Conservation (phyloP, 495 filamentous ascomycete genomes). For the Penicillium atrosanguineum region DNA sequence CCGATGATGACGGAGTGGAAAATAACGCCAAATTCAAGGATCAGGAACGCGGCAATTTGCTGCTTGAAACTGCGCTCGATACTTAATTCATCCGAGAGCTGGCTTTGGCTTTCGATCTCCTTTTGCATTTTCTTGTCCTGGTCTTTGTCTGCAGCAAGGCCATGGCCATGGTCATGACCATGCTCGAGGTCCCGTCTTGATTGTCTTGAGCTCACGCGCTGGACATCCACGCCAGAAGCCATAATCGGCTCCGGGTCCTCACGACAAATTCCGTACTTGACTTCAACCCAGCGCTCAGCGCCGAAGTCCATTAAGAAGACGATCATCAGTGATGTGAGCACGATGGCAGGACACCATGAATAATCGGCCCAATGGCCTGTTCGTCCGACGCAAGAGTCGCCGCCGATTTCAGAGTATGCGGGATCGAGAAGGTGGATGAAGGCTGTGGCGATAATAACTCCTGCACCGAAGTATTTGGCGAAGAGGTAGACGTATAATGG, state of each 20-base stretch:
- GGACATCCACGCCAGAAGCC: constrained; percentile 7
- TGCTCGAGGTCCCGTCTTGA: background rate
- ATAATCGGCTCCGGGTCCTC: constrained; percentile 34
- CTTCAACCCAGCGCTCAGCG: constrained; percentile 52
- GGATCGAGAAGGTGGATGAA: constrained; percentile 59
- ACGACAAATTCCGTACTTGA: constrained; percentile 44
- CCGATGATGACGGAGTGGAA: constrained; percentile 76
- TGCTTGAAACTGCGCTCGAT: constrained; percentile 30
- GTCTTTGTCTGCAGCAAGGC: no score
- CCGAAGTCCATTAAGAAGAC: constrained; percentile 45
- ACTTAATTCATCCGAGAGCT: background rate
- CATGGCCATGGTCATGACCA: background rate
- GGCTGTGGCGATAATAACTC: constrained; percentile 71
- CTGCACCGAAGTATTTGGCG: constrained; percentile 69
- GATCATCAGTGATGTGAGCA: constrained; percentile 31
- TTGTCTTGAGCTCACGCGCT: background rate
- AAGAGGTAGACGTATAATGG: constrained; percentile 69
- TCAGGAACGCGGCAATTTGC: constrained; percentile 42
- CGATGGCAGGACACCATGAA: constrained; percentile 43
- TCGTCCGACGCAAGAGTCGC: constrained; percentile 52
- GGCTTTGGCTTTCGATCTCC: constrained; percentile 14
- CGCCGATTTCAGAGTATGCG: constrained; percentile 52
- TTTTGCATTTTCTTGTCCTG: constrained; percentile 13
- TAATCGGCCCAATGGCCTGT: constrained; percentile 49
- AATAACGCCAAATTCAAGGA: constrained; percentile 69